Base-by-base conservation (phyloP, 768 basidiomycete genomes). In the Boletellus emodensis region DNA sequence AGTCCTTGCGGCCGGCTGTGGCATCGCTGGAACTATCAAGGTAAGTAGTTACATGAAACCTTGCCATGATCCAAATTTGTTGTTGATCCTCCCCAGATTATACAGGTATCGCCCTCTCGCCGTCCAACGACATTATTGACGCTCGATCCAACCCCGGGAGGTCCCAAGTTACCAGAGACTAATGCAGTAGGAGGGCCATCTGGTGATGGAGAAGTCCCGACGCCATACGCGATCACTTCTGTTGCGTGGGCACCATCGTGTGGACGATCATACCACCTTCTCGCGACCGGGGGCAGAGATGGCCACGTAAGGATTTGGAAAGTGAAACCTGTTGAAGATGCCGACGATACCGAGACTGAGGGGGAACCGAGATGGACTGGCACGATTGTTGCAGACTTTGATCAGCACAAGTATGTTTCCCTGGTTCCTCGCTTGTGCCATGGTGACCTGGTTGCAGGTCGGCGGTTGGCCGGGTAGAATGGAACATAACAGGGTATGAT, bases 221-320 rank as follows among this genome's bases (percentile, higher is more conserved):
- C 75, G 13, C 72, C 78, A 3, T 82, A 74, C 36, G 81, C 94
- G 2, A 80, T 95, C 44, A 89, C 87, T 0, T 84, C 86, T 28
- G 80, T 98, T 33, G 76, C 93, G 14, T 99, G 94, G 94, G 93
- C 95, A 0, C 90, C 96, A 0, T 87, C 87, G 0, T 95, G 92
- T 52, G 96, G 95, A 6, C 79, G 96, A 24, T 90, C 90, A 1
- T 95, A 93, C 68, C 95, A 98, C 61, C 85, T 97, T 35, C 78
- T 98, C 52, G 96, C 95, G 2, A 90, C 92, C 0, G 96, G 94
- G 14, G 76, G 83, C 28, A 77, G 93, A 28, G 94, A 96, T 64
- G 93, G 94, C 1, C 79, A 81, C 40, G 93, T 97, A 12, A 72
- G 92, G 54, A 90, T 99, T 55, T 97, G 94, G 94, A 83, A 83